phyloP scores from a whole-genome alignment of 768 basidiomycete species.

The Psilocybe sp. region DNA sequence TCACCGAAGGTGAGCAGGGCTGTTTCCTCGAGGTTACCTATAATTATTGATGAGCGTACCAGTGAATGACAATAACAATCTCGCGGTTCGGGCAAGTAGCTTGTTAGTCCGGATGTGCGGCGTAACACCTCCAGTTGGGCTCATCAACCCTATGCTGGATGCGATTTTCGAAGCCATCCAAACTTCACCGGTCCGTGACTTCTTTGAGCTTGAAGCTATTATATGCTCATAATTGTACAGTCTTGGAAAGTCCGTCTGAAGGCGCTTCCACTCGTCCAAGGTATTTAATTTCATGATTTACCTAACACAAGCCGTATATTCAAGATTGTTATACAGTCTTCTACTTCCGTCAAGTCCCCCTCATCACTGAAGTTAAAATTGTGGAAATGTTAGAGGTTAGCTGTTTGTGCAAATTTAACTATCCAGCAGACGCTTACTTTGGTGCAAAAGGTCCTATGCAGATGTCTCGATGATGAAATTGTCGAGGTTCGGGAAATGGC shows the following conservation, averaged over 20 bases:
- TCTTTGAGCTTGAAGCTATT: not conserved
- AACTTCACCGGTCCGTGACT: slow-evolving; percentile 59
- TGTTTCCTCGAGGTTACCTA: not conserved
- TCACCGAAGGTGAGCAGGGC: slow-evolving; percentile 56
- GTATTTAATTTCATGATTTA: slow-evolving; percentile 26
- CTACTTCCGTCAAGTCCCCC: slow-evolving; percentile 86
- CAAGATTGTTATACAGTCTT: slow-evolving; percentile 46
- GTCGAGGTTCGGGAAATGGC: slow-evolving; percentile 91
- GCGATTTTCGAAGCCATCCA: slow-evolving; percentile 76
- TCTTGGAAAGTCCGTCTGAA: slow-evolving; percentile 89
- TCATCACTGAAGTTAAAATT: slow-evolving; percentile 73
- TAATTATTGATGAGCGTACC: slow-evolving; percentile 2
- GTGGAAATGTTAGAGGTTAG: slow-evolving; percentile 76
- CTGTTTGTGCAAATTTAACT: not conserved
- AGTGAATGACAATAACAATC: slow-evolving; percentile 77
- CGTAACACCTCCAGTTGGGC: slow-evolving; percentile 68
- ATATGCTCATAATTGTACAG: slow-evolving; percentile 32
- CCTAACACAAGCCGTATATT: not conserved
- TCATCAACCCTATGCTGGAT: slow-evolving; percentile 67
- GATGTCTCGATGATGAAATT: slow-evolving; percentile 82
- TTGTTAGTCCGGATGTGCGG: slow-evolving; percentile 85
- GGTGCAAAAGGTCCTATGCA: slow-evolving; percentile 59
- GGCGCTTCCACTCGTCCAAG: slow-evolving; percentile 81
- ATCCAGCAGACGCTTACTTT: not conserved
- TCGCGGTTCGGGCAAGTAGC: slow-evolving; percentile 59